These are phyloP conservation scores for Populus hybrid DNA, from an alignment of 441 rosid genomes.

Conservation along the genomic window DNA sequence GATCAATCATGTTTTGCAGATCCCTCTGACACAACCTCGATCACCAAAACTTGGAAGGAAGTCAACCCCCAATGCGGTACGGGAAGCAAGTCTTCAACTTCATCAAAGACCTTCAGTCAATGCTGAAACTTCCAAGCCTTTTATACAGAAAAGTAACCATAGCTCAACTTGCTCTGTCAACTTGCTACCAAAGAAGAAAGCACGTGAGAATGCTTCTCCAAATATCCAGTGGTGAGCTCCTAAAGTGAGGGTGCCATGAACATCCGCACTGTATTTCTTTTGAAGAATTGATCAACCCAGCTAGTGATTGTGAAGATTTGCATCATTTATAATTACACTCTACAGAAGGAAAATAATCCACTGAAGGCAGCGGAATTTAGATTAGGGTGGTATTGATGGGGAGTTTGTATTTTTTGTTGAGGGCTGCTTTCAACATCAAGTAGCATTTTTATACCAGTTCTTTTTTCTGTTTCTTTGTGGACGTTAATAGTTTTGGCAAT, in stretches of 20 bases:
- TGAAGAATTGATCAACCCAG: conserved; percentile 5
- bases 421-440: conserved; percentile 13
- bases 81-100: conserved; percentile 33
- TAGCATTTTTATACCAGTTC: conserved; percentile 1
- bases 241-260: background rate
- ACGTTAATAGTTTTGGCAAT: background rate
- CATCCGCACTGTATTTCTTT: background rate
- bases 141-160: conserved; percentile 25
- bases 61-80: conserved; percentile 24
- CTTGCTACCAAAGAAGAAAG: conserved; percentile 35
- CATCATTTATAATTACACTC: conserved; percentile 20
- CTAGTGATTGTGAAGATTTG: conserved; percentile 8
- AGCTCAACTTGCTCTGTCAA: conserved; percentile 28
- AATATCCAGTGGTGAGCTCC: conserved; percentile 46
- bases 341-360: conserved; percentile 11
- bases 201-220: conserved; percentile 67
- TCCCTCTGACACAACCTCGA: conserved; percentile 29
- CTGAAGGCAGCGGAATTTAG: conserved; percentile 3
- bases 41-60: conserved; percentile 49
- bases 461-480: background rate
- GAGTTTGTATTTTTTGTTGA: background rate
- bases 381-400: background rate
- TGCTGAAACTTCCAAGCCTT: conserved; percentile 32
- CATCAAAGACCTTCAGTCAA: conserved; percentile 29
- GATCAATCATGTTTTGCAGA: conserved; percentile 31